Percentiles rank a stretch among this genome's conserved stretches.
phyloP scores from a whole-genome alignment of 2,329 filamentous ascomycete species.

The Pseudogymnoascus sp. region DNA sequence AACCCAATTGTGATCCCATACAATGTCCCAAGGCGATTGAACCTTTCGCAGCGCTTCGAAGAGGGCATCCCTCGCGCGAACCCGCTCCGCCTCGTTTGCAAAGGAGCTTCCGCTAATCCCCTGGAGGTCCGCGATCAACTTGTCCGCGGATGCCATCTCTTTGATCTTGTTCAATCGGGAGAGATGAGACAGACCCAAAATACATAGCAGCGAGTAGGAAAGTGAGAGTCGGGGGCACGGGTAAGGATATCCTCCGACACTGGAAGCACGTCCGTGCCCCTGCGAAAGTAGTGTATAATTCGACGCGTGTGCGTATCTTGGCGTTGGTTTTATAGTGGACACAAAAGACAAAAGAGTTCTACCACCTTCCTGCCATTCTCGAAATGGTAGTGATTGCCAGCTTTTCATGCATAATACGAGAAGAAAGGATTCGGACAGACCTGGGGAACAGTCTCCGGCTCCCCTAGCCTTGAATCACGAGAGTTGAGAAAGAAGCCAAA shows the following conservation, averaged over 20 bases:
- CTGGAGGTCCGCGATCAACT: slow-evolving; percentile 18
- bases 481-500: neutral
- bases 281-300: neutral
- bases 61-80: slow-evolving; percentile 29
- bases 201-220: neutral
- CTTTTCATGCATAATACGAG: neutral
- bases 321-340: neutral
- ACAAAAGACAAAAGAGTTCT: neutral
- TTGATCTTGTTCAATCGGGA: neutral
- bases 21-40: slow-evolving; percentile 34
- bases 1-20: slow-evolving; percentile 34
- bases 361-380: neutral
- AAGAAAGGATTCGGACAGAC: neutral
- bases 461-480: neutral
- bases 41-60: slow-evolving; percentile 27
- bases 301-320: neutral
- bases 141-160: slow-evolving; percentile 8
- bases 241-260: slow-evolving; percentile 11
- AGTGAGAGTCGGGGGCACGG: slow-evolving; percentile 13
- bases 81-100: slow-evolving; percentile 29
- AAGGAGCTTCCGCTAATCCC: slow-evolving; percentile 27
- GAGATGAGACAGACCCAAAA: neutral
- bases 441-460: neutral
- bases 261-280: neutral
- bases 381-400: neutral